Evolutionary conservation across 1,284 basidiomycete genomes (phyloP).

Genomic region (Ustilago esculenta): DNA sequence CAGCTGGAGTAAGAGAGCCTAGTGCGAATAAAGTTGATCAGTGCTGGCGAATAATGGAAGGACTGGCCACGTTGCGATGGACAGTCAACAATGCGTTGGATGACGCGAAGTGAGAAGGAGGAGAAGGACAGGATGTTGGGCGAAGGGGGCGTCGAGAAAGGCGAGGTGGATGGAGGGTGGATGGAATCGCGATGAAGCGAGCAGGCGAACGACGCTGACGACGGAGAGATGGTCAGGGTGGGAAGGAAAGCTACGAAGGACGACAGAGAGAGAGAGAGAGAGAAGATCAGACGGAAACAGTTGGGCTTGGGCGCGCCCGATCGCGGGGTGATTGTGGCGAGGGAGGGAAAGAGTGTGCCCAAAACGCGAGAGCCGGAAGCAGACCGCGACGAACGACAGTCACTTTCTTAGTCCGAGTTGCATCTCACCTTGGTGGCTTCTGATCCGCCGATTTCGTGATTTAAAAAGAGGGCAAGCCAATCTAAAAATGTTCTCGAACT

Average conservation of each 20-base stretch:
- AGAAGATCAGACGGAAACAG: neutral
- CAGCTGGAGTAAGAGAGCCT: too few species aligned
- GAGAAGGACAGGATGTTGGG: neutral
- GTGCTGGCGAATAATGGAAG: too few species aligned
- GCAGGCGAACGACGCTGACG: neutral
- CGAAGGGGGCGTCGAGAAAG: neutral
- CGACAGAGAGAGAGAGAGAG: constrained; percentile 1
- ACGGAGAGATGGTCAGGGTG: neutral
- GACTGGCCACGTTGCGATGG: too few species aligned
- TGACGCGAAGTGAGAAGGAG: neutral
- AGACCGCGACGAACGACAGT: neutral
- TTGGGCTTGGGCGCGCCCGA: constrained; percentile 14
- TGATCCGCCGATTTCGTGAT: constrained; percentile 19
- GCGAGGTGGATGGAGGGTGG: neutral
- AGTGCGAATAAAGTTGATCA: too few species aligned
- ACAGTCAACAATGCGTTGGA: too few species aligned
- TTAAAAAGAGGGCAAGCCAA: neutral
- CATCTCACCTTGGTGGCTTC: too few species aligned
- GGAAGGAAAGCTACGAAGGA: neutral
- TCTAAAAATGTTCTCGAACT: constrained; percentile 4
- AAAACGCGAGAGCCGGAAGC: constrained; percentile 12
- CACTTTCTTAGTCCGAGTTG: too few species aligned
- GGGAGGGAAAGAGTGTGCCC: neutral
- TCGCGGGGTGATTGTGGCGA: constrained; percentile 18
- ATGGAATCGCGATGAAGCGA: neutral